Conservation (phyloP, 192 early-diverging fungal genomes). For the Lobosporangium transversale region DNA sequence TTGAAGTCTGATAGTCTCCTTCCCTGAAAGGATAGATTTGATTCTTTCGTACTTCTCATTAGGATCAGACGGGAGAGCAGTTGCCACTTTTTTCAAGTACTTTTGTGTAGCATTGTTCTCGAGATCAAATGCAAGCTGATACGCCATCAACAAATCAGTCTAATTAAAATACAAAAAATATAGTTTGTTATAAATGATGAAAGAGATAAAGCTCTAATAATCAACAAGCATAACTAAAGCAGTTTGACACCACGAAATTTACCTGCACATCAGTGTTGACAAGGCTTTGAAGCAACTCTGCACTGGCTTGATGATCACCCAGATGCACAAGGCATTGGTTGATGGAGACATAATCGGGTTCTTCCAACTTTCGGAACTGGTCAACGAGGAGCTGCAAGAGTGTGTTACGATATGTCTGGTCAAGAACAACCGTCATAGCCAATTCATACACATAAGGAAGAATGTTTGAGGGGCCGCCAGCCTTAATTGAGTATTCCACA, state of each 20-base stretch:
- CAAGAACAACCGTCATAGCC: conserved; percentile 85
- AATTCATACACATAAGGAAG: conserved; percentile 88
- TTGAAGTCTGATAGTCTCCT: conserved; percentile 90
- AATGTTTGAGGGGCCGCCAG: conserved; percentile 76
- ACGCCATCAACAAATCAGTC: conserved; percentile 81
- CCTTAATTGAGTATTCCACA: conserved; percentile 81
- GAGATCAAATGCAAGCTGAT: conserved; percentile 98
- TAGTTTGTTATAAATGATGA: too few relatives aligned
- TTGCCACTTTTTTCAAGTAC: conserved; percentile 85
- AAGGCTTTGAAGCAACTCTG: conserved; percentile 79
- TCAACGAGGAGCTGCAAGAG: conserved; percentile 81
- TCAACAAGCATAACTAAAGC: too few relatives aligned
- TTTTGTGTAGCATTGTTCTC: conserved; percentile 97
- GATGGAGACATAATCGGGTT: conserved; percentile 93
- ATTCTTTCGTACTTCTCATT: conserved; percentile 64
- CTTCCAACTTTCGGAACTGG: conserved; percentile 73
- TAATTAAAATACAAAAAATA: conserved; percentile 13
- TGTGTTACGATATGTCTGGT: conserved; percentile 83
- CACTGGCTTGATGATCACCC: conserved; percentile 79
- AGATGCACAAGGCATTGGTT: conserved; percentile 93
- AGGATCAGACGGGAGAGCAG: conserved; percentile 61
- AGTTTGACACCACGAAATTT: too few relatives aligned
- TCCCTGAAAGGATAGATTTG: conserved; percentile 86
- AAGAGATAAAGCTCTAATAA: too few relatives aligned
- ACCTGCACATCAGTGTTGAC: conserved; percentile 70